Base-by-base conservation (phyloP, 1,139 yeast species). In the Pichia norvegensis region DNA sequence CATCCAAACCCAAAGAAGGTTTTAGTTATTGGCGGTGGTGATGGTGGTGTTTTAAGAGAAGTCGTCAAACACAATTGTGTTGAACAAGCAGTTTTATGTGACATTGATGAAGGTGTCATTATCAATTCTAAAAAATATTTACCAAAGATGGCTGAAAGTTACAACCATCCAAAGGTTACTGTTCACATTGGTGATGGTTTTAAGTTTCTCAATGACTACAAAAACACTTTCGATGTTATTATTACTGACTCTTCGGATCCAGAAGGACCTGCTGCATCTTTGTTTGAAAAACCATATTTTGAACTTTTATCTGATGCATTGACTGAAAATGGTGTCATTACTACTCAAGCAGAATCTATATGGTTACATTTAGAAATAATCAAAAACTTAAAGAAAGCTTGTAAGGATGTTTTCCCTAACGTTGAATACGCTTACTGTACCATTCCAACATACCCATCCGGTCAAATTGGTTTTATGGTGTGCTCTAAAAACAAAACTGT, bases 211-310 rank as follows among this genome's bases (percentile, higher is more conserved):
- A 52, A 61, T 23, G 86, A 83, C 55, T 79, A 79, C 69, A 69
- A 70, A 58, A 74, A 76, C 61, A 54, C 63, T 20, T 88, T 85
- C 60, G 97, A 88, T 65, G 95, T 87, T 38, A 87, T 88, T 63
- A 81, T 88, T 65, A 86, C 96, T 42, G 97, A 88, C 65, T 86
- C 96, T 16, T 85, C 95, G 35, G 97, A 88, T 65, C 97, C 97
- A 42, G 97, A 88, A 66, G 97, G 97, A 47, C 97, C 97, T 36
- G 97, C 97, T 43, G 95, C 82, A 64, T 74, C 84, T 27, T 75
- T 88, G 51, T 88, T 88, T 77, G 90, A 86, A 68, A 79, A 82
- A 62, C 85, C 86, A 31, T 88, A 87, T 73, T 88, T 87, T 66
- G 74, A 82, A 67, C 74, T 88, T 59, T 74, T 88, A 67, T 71